These are phyloP conservation scores for Tuctoria greenei DNA, from an alignment of 176 grass and related monocot genomes.

Conservation along the genomic window DNA sequence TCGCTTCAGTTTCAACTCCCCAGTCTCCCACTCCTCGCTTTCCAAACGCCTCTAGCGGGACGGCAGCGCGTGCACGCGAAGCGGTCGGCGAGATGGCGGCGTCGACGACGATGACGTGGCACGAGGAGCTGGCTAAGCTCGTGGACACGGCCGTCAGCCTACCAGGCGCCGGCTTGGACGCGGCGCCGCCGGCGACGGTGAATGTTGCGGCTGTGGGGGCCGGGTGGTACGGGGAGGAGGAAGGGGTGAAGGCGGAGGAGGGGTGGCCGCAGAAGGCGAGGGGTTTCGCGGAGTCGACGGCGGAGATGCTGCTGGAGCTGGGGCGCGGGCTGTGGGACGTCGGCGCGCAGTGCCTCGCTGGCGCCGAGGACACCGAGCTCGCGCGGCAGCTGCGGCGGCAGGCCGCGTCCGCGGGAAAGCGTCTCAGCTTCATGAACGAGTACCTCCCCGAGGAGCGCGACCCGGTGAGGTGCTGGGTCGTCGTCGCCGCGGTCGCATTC, in stretches of 20 bases:
- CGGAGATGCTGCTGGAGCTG: constrained; percentile 83
- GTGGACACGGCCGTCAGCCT: constrained; percentile 50
- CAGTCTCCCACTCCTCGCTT: neutral
- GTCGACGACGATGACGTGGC: constrained; percentile 79
- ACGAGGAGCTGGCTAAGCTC: constrained; percentile 66
- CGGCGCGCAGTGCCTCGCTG: constrained; percentile 62
- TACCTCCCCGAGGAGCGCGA: constrained; percentile 97
- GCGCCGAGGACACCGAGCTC: constrained; percentile 72
- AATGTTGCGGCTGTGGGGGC: constrained; percentile 30
- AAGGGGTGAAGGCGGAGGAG: constrained; percentile 48
- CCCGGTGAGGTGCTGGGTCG: constrained; percentile 68
- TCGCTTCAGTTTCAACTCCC: constrained; percentile 34
- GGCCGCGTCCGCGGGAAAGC: constrained; percentile 41
- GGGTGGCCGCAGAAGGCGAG: constrained; percentile 72
- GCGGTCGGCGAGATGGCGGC: constrained; percentile 45
- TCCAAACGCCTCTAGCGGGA: neutral
- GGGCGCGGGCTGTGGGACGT: constrained; percentile 83
- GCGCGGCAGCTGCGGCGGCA: constrained; percentile 61
- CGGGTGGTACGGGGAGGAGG: constrained; percentile 42
- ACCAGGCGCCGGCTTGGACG: constrained; percentile 19
- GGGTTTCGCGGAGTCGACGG: constrained; percentile 77
- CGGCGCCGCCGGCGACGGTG: neutral
- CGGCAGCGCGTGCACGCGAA: neutral
- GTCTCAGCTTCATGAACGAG: constrained; percentile 90
- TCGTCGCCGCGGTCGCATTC: constrained; percentile 77